These are phyloP conservation scores for Hanseniaspora singularis DNA, from an alignment of 805 yeast species.

Conservation along the genomic window DNA sequence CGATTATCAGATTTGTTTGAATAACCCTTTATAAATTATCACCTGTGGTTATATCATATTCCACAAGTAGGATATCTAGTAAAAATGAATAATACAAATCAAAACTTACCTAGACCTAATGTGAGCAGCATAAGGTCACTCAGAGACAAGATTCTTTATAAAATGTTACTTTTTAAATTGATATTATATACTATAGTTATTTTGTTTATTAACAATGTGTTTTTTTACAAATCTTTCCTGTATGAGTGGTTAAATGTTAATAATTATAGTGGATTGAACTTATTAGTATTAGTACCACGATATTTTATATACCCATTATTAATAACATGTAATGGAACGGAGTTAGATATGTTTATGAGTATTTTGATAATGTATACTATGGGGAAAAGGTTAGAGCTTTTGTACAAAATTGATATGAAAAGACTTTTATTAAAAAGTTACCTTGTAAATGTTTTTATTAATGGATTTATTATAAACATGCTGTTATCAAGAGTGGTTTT, in stretches of 20 bases:
- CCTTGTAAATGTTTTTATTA: neutral
- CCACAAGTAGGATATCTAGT: no score
- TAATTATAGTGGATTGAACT: neutral
- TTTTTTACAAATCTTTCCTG: slow-evolving; percentile 4
- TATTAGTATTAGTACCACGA: neutral
- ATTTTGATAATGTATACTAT: neutral
- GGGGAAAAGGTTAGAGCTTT: slow-evolving; percentile 10
- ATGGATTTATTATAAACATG: neutral
- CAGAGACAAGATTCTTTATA: slow-evolving; percentile 9
- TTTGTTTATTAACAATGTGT: slow-evolving; percentile 4
- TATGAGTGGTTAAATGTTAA: slow-evolving; percentile 9
- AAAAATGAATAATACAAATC: no score
- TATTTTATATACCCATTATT: slow-evolving; percentile 8
- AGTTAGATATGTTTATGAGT: neutral
- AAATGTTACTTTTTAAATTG: slow-evolving; percentile 5
- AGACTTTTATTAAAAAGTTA: neutral
- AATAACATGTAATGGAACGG: slow-evolving; percentile 12
- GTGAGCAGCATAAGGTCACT: slow-evolving; percentile 7
- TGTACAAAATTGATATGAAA: slow-evolving; percentile 7
- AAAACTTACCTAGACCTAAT: slow-evolving; percentile 4
- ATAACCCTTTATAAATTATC: no score
- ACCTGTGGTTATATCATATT: no score
- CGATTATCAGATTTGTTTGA: no score
- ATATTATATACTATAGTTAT: slow-evolving; percentile 4
- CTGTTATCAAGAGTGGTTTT: neutral